These are phyloP conservation scores for Leccinum aurantiacum DNA, from an alignment of 768 basidiomycete genomes.

Conservation along the genomic window DNA sequence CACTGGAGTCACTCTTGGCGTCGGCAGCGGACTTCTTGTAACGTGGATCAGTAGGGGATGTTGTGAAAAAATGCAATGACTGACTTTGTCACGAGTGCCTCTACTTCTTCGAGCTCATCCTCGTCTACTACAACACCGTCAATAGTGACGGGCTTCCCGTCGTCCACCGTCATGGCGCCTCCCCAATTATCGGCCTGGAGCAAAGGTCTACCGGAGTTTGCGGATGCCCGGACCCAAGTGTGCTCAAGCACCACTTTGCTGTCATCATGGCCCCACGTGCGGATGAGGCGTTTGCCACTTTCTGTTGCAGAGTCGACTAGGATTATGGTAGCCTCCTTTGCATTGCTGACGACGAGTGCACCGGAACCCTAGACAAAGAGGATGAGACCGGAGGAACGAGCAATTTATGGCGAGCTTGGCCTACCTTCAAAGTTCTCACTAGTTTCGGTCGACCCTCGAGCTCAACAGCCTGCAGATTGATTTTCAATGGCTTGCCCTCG, in stretches of 20 bases:
- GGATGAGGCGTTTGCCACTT: conserved; percentile 57
- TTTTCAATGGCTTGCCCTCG: conserved; percentile 42
- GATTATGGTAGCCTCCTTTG: conserved; percentile 54
- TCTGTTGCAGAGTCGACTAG: conserved; percentile 54
- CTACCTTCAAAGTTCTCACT: conserved; percentile 49
- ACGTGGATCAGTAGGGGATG: conserved; percentile 19
- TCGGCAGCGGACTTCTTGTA: conserved; percentile 60
- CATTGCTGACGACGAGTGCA: conserved; percentile 50
- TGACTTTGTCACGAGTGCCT: conserved; percentile 44
- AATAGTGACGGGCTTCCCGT: conserved; percentile 34
- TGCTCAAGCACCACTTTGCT: conserved; percentile 51
- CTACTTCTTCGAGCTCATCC: conserved; percentile 40
- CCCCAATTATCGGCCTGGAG: conserved; percentile 55
- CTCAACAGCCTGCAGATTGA: conserved; percentile 60
- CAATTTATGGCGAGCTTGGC: conserved; percentile 13
- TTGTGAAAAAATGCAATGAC: conserved; percentile 24
- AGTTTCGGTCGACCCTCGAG: conserved; percentile 51
- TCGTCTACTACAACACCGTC: conserved; percentile 35
- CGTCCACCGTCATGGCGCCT: conserved; percentile 35
- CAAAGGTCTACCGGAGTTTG: conserved; percentile 44
- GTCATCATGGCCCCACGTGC: conserved; percentile 54
- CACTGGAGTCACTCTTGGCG: conserved; percentile 58
- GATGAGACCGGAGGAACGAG: conserved; percentile 4
- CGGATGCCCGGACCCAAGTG: conserved; percentile 51
- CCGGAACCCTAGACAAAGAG: conserved; percentile 49